phyloP scores from a whole-genome alignment of 805 yeast species.

The Kluyveromyces nonfermentans region DNA sequence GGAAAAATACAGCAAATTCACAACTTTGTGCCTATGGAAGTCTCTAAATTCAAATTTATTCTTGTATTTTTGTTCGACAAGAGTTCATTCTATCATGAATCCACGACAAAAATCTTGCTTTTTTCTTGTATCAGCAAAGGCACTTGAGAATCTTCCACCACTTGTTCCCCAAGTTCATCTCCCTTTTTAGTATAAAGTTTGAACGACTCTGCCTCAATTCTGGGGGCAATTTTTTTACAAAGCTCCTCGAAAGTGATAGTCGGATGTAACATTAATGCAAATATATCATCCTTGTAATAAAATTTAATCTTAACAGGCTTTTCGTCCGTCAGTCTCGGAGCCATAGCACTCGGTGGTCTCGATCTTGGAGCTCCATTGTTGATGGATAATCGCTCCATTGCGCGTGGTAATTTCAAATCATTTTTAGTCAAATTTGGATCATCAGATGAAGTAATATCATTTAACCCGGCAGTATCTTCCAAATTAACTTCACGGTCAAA shows the following conservation, averaged over 20 bases:
- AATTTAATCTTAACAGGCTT: constrained; percentile 52
- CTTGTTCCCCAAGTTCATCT: constrained; percentile 28
- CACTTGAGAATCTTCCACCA: constrained; percentile 28
- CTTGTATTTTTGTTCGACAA: constrained; percentile 1
- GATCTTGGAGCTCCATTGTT: constrained; percentile 13
- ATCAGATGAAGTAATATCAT: constrained; percentile 12
- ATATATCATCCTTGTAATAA: constrained; percentile 72
- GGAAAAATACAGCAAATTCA: neutral
- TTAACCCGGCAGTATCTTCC: constrained; percentile 9
- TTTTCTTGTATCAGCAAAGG: constrained; percentile 27
- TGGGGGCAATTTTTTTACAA: constrained; percentile 40
- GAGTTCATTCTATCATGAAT: constrained; percentile 14
- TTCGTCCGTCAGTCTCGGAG: constrained; percentile 14
- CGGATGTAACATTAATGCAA: constrained; percentile 52
- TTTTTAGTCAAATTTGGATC: constrained; percentile 27
- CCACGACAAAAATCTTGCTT: constrained; percentile 31
- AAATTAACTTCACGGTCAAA: constrained; percentile 25
- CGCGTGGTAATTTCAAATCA: constrained; percentile 23
- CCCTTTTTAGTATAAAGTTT: constrained; percentile 28
- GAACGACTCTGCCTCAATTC: constrained; percentile 36
- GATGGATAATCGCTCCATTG: constrained; percentile 20
- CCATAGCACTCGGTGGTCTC: constrained; percentile 24
- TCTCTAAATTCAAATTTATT: neutral
- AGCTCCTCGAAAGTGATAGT: constrained; percentile 41
- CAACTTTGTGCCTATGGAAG: neutral